phyloP scores from a whole-genome alignment of 441 rosid genomes.

The Sinapis alba region DNA sequence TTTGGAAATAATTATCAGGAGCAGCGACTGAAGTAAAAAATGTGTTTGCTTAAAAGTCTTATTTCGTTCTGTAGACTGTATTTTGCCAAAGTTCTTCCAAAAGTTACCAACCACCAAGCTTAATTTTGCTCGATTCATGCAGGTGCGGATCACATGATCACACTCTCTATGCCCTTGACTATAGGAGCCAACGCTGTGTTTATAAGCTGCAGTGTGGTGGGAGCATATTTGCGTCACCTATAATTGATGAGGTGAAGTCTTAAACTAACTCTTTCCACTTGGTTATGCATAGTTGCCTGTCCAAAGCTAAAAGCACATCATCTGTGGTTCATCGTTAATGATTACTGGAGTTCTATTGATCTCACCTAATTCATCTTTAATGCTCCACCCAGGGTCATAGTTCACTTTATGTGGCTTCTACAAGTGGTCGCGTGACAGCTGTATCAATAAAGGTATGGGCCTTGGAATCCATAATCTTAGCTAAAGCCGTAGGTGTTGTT shows the following conservation, averaged over 20 bases:
- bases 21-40: conserved; percentile 1
- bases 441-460: conserved; percentile 66
- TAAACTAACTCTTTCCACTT: conserved; percentile 7
- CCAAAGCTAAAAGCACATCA: conserved; percentile 2
- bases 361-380: conserved; percentile 15
- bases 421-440: conserved; percentile 84
- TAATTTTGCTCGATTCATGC: conserved; percentile 32
- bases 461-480: conserved; percentile 13
- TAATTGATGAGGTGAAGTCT: conserved; percentile 77
- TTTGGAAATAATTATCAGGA: conserved; percentile 12
- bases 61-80: conserved; percentile 10
- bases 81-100: neutral
- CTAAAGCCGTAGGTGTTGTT: neutral
- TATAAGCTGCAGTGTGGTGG: conserved; percentile 82
- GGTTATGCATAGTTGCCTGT: conserved; percentile 21
- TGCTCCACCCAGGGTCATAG: conserved; percentile 49
- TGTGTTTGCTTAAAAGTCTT: conserved; percentile 13
- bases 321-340: neutral
- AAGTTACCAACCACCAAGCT: conserved; percentile 10
- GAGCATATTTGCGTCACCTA: conserved; percentile 89
- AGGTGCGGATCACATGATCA: conserved; percentile 99
- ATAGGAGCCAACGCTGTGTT: conserved; percentile 62
- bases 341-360: conserved; percentile 7
- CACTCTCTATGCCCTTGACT: conserved; percentile 87
- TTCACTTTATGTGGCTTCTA: conserved; percentile 76